Evolutionary conservation across 2,329 filamentous ascomycete species (phyloP).

Genomic region (Pseudopithomyces chartarum): DNA sequence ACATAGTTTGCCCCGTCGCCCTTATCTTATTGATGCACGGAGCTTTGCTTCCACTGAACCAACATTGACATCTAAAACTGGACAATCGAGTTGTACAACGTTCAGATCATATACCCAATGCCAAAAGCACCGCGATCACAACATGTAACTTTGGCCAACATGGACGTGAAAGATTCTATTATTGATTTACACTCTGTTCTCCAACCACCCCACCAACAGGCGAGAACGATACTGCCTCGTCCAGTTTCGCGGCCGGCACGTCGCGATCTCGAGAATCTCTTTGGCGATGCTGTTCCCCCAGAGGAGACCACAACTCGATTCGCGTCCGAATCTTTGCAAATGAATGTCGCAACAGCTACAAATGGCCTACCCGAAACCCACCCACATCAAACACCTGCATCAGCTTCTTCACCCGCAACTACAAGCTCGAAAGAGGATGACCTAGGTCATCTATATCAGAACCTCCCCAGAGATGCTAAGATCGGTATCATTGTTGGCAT

Average conservation of each 20-base stretch:
- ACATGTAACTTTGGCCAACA: not conserved
- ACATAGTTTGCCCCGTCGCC: not conserved
- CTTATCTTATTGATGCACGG: constrained; percentile 2
- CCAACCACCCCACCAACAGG: not conserved
- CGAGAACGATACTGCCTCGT: not conserved
- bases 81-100: not conserved
- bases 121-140: not conserved
- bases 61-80: not conserved
- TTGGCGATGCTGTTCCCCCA: not conserved
- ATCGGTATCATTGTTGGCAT: constrained; percentile 22
- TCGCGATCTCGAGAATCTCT: constrained; percentile 3
- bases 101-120: not conserved
- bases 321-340: not conserved
- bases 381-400: not conserved
- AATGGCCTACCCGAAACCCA: not conserved
- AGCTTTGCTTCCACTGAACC: not conserved
- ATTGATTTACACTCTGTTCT: not conserved
- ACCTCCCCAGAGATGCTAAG: constrained; percentile 12
- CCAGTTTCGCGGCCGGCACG: not conserved
- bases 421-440: not conserved
- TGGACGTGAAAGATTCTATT: not conserved
- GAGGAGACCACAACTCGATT: not conserved
- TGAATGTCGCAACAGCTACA: not conserved
- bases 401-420: not conserved
- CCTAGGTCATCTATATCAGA: not conserved